phyloP scores from a whole-genome alignment of 169 alveolate species.

The Besnoitia besnoiti region DNA sequence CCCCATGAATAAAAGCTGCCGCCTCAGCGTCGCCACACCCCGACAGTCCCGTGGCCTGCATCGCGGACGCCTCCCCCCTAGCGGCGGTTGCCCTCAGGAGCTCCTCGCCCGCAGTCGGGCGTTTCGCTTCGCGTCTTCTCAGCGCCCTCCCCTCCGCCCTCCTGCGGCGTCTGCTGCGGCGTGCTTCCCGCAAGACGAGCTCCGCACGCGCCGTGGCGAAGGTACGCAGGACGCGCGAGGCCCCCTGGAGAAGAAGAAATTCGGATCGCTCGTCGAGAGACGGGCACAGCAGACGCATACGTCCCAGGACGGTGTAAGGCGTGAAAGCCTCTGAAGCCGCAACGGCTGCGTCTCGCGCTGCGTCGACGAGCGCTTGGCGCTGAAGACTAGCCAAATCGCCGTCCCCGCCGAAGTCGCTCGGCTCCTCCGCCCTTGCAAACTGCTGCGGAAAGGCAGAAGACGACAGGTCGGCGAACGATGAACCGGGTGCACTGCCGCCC shows the following conservation, averaged over 20 bases:
- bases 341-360: neutral
- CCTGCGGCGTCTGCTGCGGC: neutral
- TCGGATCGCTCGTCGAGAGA: neutral
- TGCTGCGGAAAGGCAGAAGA: neutral
- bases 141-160: neutral
- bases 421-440: neutral
- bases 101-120: no score
- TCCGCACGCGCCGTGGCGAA: neutral
- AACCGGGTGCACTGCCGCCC: no score
- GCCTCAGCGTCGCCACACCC: no score
- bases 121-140: neutral
- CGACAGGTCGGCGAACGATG: no score
- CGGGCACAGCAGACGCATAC: neutral
- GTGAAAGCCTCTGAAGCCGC: neutral
- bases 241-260: constrained; percentile 27
- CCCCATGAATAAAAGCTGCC: no score
- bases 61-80: no score
- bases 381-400: neutral
- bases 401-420: neutral
- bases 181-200: neutral
- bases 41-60: no score
- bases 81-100: no score
- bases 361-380: neutral
- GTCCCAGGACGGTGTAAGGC: constrained; percentile 3
- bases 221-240: neutral